Evolutionary conservation across 805 yeast genomes (phyloP).

Genomic region (Metschnikowia cerradonensis): DNA sequence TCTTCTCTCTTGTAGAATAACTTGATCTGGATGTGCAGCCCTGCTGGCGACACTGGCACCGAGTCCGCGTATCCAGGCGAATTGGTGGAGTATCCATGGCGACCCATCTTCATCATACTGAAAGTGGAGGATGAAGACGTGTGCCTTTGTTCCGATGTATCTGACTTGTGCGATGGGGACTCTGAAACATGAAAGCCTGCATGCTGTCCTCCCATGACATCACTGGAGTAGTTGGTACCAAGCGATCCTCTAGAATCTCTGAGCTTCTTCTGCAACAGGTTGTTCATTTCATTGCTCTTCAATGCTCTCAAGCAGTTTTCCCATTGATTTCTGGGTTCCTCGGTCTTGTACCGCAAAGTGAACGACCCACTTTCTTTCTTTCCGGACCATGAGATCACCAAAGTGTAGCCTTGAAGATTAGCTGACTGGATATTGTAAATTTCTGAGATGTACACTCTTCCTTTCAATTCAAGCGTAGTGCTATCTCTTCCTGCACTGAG

Average conservation of each 20-base stretch:
- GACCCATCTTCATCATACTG: constrained; percentile 38
- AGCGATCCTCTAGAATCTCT: constrained; percentile 32
- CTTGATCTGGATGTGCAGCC: constrained; percentile 21
- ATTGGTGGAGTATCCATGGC: constrained; percentile 20
- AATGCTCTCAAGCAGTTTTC: constrained; percentile 55
- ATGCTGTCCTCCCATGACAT: constrained; percentile 6
- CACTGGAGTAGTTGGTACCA: constrained; percentile 26
- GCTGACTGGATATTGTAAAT: constrained; percentile 40
- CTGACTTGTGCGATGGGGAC: constrained; percentile 21
- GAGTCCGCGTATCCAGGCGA: constrained; percentile 9
- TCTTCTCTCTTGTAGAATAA: constrained; percentile 32
- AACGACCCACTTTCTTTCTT: constrained; percentile 83
- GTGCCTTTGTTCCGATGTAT: constrained; percentile 31
- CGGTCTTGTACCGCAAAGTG: constrained; percentile 74
- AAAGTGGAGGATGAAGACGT: constrained; percentile 41
- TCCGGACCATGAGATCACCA: constrained; percentile 78
- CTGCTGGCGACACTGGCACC: constrained; percentile 8
- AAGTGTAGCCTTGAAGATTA: constrained; percentile 46
- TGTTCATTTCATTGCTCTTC: constrained; percentile 39
- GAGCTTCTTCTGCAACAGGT: constrained; percentile 32
- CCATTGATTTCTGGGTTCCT: constrained; percentile 84
- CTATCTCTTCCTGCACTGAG: constrained; percentile 27
- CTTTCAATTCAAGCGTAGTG: constrained; percentile 56
- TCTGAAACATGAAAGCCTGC: neutral
- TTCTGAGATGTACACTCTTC: constrained; percentile 76